phyloP scores from a whole-genome alignment of 208 protist genomes.

The Crithidia brevicula region DNA sequence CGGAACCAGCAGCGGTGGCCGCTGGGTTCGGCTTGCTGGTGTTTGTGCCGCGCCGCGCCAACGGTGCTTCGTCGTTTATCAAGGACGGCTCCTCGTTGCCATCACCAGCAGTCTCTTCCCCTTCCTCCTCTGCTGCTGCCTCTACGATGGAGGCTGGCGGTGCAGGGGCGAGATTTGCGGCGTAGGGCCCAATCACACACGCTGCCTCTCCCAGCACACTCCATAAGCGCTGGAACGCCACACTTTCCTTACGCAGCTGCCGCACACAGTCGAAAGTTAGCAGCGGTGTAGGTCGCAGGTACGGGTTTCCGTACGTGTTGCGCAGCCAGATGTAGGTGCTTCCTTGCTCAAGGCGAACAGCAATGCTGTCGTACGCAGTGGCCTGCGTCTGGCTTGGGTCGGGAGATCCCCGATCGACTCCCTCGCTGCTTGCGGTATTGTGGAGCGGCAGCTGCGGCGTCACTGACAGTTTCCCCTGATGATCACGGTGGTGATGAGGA shows the following conservation, averaged over 20 bases:
- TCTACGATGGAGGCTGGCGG: neutral
- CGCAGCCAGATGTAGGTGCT: conserved; percentile 32
- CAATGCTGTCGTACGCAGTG: neutral
- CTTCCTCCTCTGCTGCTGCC: neutral
- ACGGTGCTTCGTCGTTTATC: conserved; percentile 6
- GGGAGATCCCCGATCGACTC: neutral
- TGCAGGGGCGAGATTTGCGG: neutral
- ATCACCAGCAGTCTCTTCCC: neutral
- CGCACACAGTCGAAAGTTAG: neutral
- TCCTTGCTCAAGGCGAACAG: conserved; percentile 16
- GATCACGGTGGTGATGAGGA: too few species aligned
- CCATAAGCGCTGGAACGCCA: conserved; percentile 17
- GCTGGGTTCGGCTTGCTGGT: neutral
- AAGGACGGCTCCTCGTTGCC: neutral
- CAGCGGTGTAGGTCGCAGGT: conserved; percentile 19
- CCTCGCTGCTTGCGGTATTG: neutral
- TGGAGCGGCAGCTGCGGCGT: too few species aligned
- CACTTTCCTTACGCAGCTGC: conserved; percentile 3
- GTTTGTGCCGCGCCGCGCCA: neutral
- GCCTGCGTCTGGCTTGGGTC: neutral
- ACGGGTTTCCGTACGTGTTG: conserved; percentile 24
- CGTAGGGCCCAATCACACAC: conserved; percentile 21
- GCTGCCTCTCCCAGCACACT: conserved; percentile 14
- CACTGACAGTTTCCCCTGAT: too few species aligned
- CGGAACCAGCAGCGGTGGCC: neutral